Percentiles rank a stretch among this genome's conserved stretches.
phyloP scores from a whole-genome alignment of 73 alveolate species.

The Tetrahymena malaccensis region DNA sequence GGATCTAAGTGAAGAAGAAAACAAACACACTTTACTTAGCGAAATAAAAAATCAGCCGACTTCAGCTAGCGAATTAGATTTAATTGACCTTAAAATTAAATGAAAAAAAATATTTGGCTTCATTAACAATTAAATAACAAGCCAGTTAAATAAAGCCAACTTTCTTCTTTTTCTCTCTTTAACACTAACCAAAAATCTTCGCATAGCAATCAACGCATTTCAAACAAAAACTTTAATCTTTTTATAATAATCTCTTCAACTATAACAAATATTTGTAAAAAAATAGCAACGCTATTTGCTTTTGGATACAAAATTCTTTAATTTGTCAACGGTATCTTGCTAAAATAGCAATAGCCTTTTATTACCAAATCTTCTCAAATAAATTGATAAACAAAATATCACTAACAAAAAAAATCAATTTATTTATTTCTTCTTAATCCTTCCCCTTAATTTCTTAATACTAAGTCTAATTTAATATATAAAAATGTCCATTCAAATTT shows the following conservation, averaged over 20 bases:
- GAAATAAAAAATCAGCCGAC: not conserved
- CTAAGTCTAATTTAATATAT: too few species aligned
- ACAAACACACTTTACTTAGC: not conserved
- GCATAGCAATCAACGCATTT: not conserved
- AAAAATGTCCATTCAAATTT: not conserved
- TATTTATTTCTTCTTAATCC: not conserved
- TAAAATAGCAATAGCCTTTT: too few species aligned
- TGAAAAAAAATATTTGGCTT: not conserved
- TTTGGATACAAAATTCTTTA: not conserved
- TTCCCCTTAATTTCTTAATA: not conserved
- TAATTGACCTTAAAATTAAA: not conserved
- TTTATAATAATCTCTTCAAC: not conserved
- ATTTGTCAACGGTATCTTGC: not conserved
- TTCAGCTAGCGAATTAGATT: not conserved
- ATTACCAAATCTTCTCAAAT: too few species aligned
- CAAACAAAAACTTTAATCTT: not conserved
- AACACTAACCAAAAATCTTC: not conserved
- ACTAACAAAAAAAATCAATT: not conserved
- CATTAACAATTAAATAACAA: not conserved
- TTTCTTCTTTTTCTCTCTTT: not conserved
- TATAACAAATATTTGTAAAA: not conserved
- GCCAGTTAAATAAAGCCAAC: not conserved
- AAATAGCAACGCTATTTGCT: not conserved
- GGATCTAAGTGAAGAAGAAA: not conserved
- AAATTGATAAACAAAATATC: not conserved